These are phyloP conservation scores for Protomyces pachydermus DNA, from an alignment of 1,139 yeast species.

Conservation along the genomic window DNA sequence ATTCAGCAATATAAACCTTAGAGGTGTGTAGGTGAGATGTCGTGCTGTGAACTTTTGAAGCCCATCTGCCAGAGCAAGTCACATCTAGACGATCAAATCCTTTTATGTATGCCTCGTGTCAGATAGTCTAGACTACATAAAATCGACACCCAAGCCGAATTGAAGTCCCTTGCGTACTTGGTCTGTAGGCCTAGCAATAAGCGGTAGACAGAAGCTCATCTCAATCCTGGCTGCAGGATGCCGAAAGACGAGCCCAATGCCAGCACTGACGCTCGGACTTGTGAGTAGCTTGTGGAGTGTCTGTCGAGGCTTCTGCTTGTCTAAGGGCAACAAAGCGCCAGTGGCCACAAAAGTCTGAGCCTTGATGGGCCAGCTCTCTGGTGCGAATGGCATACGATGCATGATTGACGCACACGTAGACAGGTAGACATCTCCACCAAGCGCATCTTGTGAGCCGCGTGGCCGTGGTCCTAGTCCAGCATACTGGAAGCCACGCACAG, in stretches of 20 bases:
- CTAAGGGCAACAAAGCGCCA: slow-evolving; percentile 53
- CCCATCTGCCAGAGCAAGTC: too few relatives aligned
- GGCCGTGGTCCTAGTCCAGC: slow-evolving; percentile 74
- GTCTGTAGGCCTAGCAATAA: slow-evolving; percentile 62
- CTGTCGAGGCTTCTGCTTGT: slow-evolving; percentile 35
- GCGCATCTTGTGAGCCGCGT: slow-evolving; percentile 49
- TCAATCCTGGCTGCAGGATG: slow-evolving; percentile 82
- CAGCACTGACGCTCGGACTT: slow-evolving; percentile 51
- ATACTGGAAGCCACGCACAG: slow-evolving; percentile 66
- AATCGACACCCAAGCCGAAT: slow-evolving; percentile 89
- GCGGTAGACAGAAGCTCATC: slow-evolving; percentile 75
- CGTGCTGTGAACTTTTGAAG: not conserved
- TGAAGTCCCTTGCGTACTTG: slow-evolving; percentile 77
- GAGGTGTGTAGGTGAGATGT: not conserved
- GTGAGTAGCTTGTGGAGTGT: slow-evolving; percentile 17
- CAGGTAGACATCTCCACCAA: slow-evolving; percentile 77
- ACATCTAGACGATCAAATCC: too few relatives aligned
- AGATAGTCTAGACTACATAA: slow-evolving; percentile 28
- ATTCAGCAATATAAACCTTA: not conserved
- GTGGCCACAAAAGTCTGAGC: slow-evolving; percentile 36
- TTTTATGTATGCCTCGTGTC: not conserved
- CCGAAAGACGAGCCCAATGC: slow-evolving; percentile 71
- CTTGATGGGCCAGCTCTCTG: slow-evolving; percentile 36
- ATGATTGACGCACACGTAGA: slow-evolving; percentile 69
- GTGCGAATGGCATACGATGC: slow-evolving; percentile 57